Percentiles rank a stretch among this genome's conserved stretches.
Conservation (phyloP, 78 protist genomes). For the Dictyostelium firmibasis region DNA sequence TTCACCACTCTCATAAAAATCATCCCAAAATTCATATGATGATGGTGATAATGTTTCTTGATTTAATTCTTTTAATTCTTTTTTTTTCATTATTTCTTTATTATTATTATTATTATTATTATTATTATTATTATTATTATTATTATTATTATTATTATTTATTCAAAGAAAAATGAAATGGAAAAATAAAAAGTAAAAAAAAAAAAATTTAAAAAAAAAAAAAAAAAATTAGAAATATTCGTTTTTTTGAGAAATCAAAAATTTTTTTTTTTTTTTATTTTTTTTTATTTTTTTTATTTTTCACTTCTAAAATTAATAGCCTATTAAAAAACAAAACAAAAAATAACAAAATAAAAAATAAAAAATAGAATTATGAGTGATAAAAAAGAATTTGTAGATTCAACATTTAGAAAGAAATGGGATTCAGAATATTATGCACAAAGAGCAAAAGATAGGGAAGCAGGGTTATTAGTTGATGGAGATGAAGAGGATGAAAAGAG, state of each 20-base stretch:
- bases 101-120: no score
- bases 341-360: neutral
- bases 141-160: neutral
- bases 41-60: slow-evolving; percentile 26
- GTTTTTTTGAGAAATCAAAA: no score
- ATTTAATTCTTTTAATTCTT: neutral
- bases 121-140: no score
- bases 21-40: slow-evolving; percentile 62
- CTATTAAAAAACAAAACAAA: neutral
- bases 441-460: slow-evolving; percentile 71
- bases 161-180: neutral
- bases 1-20: slow-evolving; percentile 50
- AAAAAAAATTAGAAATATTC: no score
- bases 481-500: neutral
- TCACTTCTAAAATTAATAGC: no score
- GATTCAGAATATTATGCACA: slow-evolving; percentile 51
- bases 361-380: neutral
- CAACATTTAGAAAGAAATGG: slow-evolving; percentile 78
- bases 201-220: no score
- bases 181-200: no score
- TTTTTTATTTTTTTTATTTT: neutral
- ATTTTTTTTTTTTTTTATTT: no score
- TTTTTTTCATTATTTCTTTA: neutral
- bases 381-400: slow-evolving; percentile 45
- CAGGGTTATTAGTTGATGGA: slow-evolving; percentile 35